Evolutionary conservation across 2,329 filamentous ascomycete genomes (phyloP), one percentile per base, ranked within the genome.

Genomic region (Aspergillus sp.): DNA sequence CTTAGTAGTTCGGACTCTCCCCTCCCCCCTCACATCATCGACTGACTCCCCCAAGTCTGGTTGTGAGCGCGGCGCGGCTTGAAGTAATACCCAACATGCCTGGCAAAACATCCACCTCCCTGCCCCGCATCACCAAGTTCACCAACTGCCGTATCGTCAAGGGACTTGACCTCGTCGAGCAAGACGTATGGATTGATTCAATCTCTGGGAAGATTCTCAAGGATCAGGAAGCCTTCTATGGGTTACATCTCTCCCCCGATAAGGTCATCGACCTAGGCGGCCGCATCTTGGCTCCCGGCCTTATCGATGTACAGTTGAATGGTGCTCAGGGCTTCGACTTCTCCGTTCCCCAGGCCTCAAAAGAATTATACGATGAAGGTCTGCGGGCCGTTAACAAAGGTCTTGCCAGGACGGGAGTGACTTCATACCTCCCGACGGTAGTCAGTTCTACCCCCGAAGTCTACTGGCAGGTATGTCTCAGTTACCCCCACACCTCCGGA

Each of bases 271-370:
- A 97, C 70, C 86, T 97, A 1, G 86, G 87, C 55, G 91, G 92
- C 60, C 91, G 91, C 69, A 94, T 97, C 66, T 75, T 97, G 19
- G 87, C 90, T 0, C 92, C 93, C 0, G 93, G 93, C 25, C 84
- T 97, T 72, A 95, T 97, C 68, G 93, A 97, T 67, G 89, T 90
- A 55, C 93, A 97, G 76, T 87, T 97, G 67, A 97, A 97, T 71
- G 93, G 93, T 51, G 92, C 91, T 9, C 94, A 92, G 70, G 92
- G 92, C 59, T 96, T 97, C 81, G 94, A 97, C 80, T 97, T 96
- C 75, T 95, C 91, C 1, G 82, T 92, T 9, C 86, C 90, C n/a
- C 83, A 76, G 36, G 76, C 88, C 15, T 86, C 89, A 69, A 86
- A 85, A 76, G 78, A 82, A 30, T 82, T 84, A 55, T 97, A 96